Base-by-base conservation (phyloP, 164 flowering plant species). In the Kalanchoe fedtschenkoi region DNA sequence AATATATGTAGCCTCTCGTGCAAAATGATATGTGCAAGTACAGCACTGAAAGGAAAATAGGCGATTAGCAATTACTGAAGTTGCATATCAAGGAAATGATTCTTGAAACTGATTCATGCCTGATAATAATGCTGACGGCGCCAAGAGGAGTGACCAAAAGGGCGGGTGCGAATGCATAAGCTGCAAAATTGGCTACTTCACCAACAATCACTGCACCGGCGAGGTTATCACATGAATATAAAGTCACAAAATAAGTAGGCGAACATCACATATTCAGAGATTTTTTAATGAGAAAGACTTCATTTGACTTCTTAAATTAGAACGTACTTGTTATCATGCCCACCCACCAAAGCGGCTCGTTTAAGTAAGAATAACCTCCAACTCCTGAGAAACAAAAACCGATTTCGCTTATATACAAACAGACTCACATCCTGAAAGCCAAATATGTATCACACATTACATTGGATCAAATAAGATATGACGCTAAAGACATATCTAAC, bases 271-370 rank as follows among this genome's bases (percentile, higher is more conserved):
- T 37, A 37, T 9, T 37, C 39, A 37, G 39, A 5, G 11, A 37
- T 37, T 37, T 37, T 37, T 47, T 15, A 5, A 47, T 47, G 13
- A 22, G 54, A 47, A 47, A 47, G 11, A 21, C 29, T 19, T 47
- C 29, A 8, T 47, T 14, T 1, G 0, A 11, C 21, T 6, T 19
- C 39, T 37, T 19, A 22, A 2, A 47, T 22, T 8, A 15, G 19
- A 51, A 84, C 95, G 79, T 66, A 90, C 95, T 90, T 74, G 97
- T 84, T 69, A 83, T 84, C 95, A 89, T 87, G 75, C 97, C 97
- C 42, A 76, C 81, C 97, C 97, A 90, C 97, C 97, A 90, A 28
- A 90, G 85, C 35, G 97, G 97, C 74, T 90, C 97, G 54, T 86
- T 81, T 47, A 90, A 73, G 75, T 90, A 90, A 44, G 95, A 83